Percentiles rank a stretch among this genome's conserved stretches.
phyloP scores from a whole-genome alignment of 1,139 yeast genomes.

The Yueomyces sp. region DNA sequence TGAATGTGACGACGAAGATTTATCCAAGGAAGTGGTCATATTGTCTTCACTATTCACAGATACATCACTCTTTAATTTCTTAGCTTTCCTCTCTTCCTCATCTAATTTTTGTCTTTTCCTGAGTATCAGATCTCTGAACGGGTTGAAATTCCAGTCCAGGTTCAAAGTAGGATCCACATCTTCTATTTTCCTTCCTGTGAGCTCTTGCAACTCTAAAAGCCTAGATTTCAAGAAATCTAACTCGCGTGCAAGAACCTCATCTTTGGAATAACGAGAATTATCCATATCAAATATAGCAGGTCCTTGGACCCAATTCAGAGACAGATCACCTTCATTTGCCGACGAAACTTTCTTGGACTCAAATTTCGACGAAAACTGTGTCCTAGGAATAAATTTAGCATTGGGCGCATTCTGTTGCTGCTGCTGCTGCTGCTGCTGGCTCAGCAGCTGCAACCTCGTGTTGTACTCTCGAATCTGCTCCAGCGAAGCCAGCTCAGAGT shows the following conservation, averaged over 20 bases:
- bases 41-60: neutral
- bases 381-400: slow-evolving; percentile 15
- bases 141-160: neutral
- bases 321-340: slow-evolving; percentile 7
- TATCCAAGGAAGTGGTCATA: slow-evolving; percentile 1
- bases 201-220: slow-evolving; percentile 17
- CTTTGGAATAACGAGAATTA: slow-evolving; percentile 15
- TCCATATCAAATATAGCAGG: slow-evolving; percentile 21
- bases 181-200: slow-evolving; percentile 14
- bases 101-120: neutral
- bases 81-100: neutral
- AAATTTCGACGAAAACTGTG: slow-evolving; percentile 4
- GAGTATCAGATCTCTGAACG: neutral
- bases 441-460: slow-evolving; percentile 11
- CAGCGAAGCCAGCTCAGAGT: slow-evolving; percentile 11
- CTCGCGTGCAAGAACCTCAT: slow-evolving; percentile 17
- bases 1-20: neutral
- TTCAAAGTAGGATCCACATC: slow-evolving; percentile 2
- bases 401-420: neutral
- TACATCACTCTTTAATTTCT: neutral
- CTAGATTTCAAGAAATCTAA: slow-evolving; percentile 18
- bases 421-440: slow-evolving; percentile 4
- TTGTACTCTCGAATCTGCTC: slow-evolving; percentile 14
- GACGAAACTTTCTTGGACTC: slow-evolving; percentile 15
- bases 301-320: slow-evolving; percentile 20